phyloP scores from a whole-genome alignment of 768 basidiomycete species.

The Podaxis carcinomalis region DNA sequence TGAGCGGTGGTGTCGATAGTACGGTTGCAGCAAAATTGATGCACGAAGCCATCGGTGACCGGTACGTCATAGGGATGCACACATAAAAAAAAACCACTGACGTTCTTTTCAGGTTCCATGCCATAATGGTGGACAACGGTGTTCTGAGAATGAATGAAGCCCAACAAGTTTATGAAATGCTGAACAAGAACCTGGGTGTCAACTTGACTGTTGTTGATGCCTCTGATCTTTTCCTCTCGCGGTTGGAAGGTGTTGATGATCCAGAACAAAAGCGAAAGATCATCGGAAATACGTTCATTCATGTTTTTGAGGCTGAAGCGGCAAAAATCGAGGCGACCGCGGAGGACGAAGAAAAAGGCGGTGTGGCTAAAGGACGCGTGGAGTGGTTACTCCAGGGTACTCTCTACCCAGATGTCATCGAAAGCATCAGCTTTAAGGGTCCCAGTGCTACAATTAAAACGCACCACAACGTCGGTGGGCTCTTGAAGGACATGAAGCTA shows the following conservation, averaged over 20 bases:
- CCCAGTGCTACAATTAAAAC: constrained; percentile 99
- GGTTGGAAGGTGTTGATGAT: constrained; percentile 89
- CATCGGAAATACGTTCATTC: constrained; percentile 98
- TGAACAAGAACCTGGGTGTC: constrained; percentile 89
- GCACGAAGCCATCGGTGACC: constrained; percentile 98
- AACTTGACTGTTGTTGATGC: constrained; percentile 96
- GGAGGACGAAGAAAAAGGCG: constrained; percentile 71
- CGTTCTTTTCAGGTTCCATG: constrained; percentile 72
- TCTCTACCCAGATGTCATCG: constrained; percentile 97
- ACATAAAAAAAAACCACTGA: neutral
- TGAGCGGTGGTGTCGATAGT: constrained; percentile 96
- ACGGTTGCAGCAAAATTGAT: constrained; percentile 98
- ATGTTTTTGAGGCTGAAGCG: constrained; percentile 95
- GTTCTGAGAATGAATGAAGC: constrained; percentile 92
- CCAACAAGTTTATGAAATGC: constrained; percentile 87
- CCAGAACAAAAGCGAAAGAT: constrained; percentile 97
- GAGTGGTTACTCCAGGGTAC: constrained; percentile 99
- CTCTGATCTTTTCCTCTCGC: constrained; percentile 86
- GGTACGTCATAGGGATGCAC: constrained; percentile 41
- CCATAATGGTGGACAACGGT: constrained; percentile 99
- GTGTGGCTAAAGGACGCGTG: constrained; percentile 79
- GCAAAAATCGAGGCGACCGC: constrained; percentile 80
- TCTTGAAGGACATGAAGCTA: constrained; percentile 96
- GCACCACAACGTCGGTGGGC: constrained; percentile 97
- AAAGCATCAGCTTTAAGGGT: constrained; percentile 98